A percentile compares a stretch with the other conserved stretches of the same genome.
Conservation (phyloP, 768 basidiomycete genomes). For the Omphalotus guepiniiformis region DNA sequence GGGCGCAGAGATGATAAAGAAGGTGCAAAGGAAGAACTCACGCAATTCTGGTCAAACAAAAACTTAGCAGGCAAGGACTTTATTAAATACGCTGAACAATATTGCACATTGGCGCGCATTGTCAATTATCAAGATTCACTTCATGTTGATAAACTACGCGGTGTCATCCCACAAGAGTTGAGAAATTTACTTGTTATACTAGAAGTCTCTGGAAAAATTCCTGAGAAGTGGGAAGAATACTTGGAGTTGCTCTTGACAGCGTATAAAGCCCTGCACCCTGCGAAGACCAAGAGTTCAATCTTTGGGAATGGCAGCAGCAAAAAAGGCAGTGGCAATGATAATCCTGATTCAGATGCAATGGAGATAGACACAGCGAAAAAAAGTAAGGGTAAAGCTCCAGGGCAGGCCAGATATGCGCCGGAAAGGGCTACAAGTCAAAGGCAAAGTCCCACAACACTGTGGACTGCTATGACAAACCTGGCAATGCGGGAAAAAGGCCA, state of each 20-base stretch:
- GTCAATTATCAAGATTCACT: neutral
- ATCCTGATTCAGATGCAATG: constrained; percentile 2
- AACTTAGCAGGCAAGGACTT: neutral
- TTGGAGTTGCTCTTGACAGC: neutral
- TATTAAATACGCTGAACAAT: constrained; percentile 7
- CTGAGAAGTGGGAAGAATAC: constrained; percentile 1
- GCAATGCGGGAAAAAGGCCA: neutral
- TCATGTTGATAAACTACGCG: neutral
- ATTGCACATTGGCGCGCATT: constrained; percentile 2
- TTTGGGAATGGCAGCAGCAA: constrained; percentile 4
- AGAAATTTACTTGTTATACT: neutral
- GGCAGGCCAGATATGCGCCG: neutral
- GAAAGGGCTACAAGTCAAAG: neutral
- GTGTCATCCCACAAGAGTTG: neutral
- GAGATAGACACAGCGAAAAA: constrained; percentile 4
- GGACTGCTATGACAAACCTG: constrained; percentile 1
- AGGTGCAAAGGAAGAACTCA: neutral
- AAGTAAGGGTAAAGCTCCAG: neutral
- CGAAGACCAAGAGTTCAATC: constrained; percentile 1
- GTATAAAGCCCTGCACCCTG: constrained; percentile 6
- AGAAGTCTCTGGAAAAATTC: neutral
- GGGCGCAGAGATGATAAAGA: neutral
- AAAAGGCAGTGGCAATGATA: neutral
- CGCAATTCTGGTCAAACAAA: neutral
- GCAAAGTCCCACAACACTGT: neutral